Percentiles rank a stretch among this genome's conserved stretches.
These are phyloP conservation scores for Alternaria dauci DNA, from an alignment of 2,329 filamentous ascomycete genomes.

Conservation along the genomic window DNA sequence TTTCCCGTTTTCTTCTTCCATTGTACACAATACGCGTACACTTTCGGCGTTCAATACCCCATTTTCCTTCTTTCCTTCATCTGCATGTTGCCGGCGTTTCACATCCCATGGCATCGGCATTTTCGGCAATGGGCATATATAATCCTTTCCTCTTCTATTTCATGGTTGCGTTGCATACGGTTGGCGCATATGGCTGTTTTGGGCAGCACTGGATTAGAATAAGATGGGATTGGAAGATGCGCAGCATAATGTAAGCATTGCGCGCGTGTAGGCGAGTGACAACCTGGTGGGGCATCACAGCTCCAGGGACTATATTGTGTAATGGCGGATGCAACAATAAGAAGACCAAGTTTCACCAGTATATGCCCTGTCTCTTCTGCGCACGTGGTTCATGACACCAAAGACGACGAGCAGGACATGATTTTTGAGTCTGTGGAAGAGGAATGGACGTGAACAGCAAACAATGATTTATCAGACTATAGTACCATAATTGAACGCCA, in stretches of 20 bases:
- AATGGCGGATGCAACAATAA: conserved; percentile 4
- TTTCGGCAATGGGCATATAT: background rate
- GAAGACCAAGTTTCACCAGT: background rate
- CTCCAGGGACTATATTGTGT: conserved; percentile 3
- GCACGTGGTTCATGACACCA: background rate
- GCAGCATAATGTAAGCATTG: background rate
- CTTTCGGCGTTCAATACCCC: conserved; percentile 6
- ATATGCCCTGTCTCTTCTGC: background rate
- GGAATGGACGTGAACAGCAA: background rate
- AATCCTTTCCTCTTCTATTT: background rate
- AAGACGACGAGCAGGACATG: background rate
- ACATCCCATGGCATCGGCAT: conserved; percentile 1
- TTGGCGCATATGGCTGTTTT: conserved; percentile 1
- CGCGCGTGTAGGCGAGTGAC: background rate
- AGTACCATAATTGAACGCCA: background rate
- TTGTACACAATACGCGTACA: background rate
- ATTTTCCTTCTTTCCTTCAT: background rate
- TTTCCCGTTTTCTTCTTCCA: background rate
- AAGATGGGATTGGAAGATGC: background rate
- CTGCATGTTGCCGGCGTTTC: conserved; percentile 4
- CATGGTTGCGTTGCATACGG: background rate
- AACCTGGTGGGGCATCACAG: background rate
- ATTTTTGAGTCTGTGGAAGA: background rate
- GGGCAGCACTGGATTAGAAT: background rate
- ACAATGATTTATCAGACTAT: background rate